Base-by-base conservation (phyloP, 768 basidiomycete genomes). In the Pisolithus albus region DNA sequence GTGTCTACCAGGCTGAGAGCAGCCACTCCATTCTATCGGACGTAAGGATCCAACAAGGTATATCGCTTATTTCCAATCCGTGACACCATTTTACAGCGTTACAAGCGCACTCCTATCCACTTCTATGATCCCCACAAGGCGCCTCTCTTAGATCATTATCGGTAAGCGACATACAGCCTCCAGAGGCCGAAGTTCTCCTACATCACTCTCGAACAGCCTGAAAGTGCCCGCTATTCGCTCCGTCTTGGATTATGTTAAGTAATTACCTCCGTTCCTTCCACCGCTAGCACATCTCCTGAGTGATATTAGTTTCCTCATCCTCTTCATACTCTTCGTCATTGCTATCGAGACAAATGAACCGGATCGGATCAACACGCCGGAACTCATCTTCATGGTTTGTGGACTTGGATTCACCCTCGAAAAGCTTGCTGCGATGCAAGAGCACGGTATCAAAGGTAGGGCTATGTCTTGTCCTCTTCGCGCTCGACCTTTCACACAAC, bases 61-160 rank as follows among this genome's bases (percentile, higher is more conserved):
- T 44, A 28, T 42, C 37, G 18, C 44, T 16, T 24, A 43, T 34
- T 16, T 9, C 45, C 24, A 49, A 15, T 36, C n/a, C 19, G 23
- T 19, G 36, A 48, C 7, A 54, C 21, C 28, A 18, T 7, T 51
- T n/a, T 41, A 18, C 56, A 94, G 92, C 93, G 89, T 24, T 97
- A 97, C 69, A 96, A 96, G 72, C 80, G 85, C 45, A 89, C 81
- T 23, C 92, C 94, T 10, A 79, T 96, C 32, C 90, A 93, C 65
- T 87, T 95, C 59, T 96, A 97, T 65, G 92, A 97, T 63, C 93
- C 93, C 3, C 86, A 92, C 62, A 90, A 84, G 64, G 93, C 93
- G 0, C 91, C 93, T 16, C 67, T 96, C n/a, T 78, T 97, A 7
- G 92, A 97, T 63, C 93, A 97, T 68, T 97, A 96, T 62, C 83